Percentiles rank a stretch among this genome's conserved stretches.
Conservation (phyloP, 2,329 filamentous ascomycete genomes). For the Endothia cerciana region DNA sequence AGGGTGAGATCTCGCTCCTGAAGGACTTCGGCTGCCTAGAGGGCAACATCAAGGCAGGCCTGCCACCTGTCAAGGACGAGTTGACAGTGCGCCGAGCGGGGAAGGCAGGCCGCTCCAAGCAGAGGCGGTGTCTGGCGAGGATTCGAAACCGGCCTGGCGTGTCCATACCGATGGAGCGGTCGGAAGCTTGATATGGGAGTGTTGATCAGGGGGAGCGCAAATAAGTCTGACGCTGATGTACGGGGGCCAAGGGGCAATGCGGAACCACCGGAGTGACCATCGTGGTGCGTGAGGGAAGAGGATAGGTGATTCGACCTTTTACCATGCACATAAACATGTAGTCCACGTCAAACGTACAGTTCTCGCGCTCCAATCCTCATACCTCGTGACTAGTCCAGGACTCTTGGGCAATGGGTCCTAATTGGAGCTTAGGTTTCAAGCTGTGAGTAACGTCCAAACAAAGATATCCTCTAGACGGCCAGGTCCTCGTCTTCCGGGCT, state of each 20-base stretch:
- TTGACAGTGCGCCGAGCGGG: background rate
- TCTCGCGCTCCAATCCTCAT: background rate
- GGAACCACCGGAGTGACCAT: background rate
- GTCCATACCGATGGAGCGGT: background rate
- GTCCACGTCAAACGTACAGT: background rate
- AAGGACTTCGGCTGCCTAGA: background rate
- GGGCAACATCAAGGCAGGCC: background rate
- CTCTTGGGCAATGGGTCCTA: no score
- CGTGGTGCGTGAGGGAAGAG: background rate
- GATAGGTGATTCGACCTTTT: background rate
- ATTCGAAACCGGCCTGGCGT: background rate
- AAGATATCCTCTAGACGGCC: no score
- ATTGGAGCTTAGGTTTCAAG: no score
- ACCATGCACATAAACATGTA: background rate
- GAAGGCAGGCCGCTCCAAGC: no score
- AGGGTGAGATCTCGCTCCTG: background rate
- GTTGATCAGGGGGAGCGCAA: background rate
- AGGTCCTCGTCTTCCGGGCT: no score
- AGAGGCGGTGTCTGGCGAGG: no score
- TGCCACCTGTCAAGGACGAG: background rate
- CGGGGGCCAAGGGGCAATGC: background rate
- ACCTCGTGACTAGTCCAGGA: background rate
- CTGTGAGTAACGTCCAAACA: no score
- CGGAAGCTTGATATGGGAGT: background rate
- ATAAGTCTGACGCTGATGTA: background rate